Conservation (phyloP, 345 rosid genomes). For the Camelina hispida region DNA sequence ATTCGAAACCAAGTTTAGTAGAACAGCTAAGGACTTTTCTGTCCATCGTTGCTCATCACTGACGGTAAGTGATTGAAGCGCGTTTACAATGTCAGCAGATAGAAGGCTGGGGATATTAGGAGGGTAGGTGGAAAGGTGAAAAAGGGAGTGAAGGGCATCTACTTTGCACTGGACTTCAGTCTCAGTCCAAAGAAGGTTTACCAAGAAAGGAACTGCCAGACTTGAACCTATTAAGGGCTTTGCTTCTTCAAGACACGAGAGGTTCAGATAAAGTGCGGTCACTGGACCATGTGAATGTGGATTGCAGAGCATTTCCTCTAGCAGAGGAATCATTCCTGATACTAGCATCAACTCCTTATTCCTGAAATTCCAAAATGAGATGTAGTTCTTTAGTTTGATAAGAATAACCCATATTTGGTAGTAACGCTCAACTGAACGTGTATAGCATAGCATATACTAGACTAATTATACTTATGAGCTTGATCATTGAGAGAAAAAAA, state of each 20-base stretch:
- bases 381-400: background rate
- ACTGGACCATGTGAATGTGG: slow-evolving; percentile 60
- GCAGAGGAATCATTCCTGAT: slow-evolving; percentile 65
- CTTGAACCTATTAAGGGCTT: slow-evolving; percentile 80
- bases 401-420: background rate
- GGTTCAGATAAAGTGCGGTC: slow-evolving; percentile 89
- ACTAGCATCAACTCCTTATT: slow-evolving; percentile 88
- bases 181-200: slow-evolving; percentile 63
- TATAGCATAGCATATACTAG: slow-evolving; percentile 5
- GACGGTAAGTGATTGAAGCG: slow-evolving; percentile 67
- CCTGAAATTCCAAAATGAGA: slow-evolving; percentile 50
- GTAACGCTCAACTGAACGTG: background rate
- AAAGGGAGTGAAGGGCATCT: slow-evolving; percentile 92
- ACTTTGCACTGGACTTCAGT: slow-evolving; percentile 76
- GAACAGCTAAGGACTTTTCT: slow-evolving; percentile 78
- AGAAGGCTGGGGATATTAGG: slow-evolving; percentile 70
- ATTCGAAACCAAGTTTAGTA: slow-evolving; percentile 65
- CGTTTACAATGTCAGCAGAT: slow-evolving; percentile 64
- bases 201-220: slow-evolving; percentile 77
- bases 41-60: slow-evolving; percentile 71
- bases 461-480: background rate
- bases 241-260: slow-evolving; percentile 79
- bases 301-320: slow-evolving; percentile 79
- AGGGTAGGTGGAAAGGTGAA: slow-evolving; percentile 70
- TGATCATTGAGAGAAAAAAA: background rate